Base-by-base conservation (phyloP, 2,329 filamentous ascomycete species). In the Myriosclerotinia duriaeana region DNA sequence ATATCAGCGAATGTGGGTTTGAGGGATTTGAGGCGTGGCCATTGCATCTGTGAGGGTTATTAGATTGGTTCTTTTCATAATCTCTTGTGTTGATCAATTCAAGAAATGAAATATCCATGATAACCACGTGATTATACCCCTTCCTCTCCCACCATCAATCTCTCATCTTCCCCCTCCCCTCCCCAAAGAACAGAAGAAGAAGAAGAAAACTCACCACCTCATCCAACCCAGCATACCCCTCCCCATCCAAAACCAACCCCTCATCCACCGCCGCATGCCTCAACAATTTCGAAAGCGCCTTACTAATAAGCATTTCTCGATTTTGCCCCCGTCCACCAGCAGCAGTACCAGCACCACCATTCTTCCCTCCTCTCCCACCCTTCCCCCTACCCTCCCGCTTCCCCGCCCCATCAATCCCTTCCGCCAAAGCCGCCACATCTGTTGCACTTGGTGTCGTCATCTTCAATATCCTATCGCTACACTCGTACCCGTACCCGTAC, bases 1-100 rank as follows among this genome's bases (percentile, higher is more conserved):
- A 99, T 83, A 71, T 97, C 94, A 2, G 82, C 79, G 66, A 97
- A 85, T 0, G 89, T 90, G n/a, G 90, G 85, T 69, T 90, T 83
- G 12, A 96, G 82, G 5, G 85, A 86, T 69, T 85, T 86, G 65
- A 97, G 67, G 73, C 78, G 72, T 71, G 75, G 66, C 77, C 76
- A 77, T 72, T 73, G 65, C 67, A 77, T 71, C 75, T 77, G 52
- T 48, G n/a, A 22, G 15, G 50, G 15, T 52, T 26, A 26, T 66
- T 7, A 66, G 42, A 20, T 60, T 8, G 11, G 20, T 48, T 17
- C 3, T 15, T 36, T 12, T 5, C 6, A 22, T 11, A 8, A 22
- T n/a, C 20, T 14, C 3, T 40, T 12, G 11, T 52, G 34, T 20
- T 26, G 1, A 40, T 53, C n/a, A n/a, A n/a, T n/a, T n/a, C n/a